Base-by-base conservation (phyloP, 2,329 filamentous ascomycete genomes). In the Sporothrix schenckii region DNA sequence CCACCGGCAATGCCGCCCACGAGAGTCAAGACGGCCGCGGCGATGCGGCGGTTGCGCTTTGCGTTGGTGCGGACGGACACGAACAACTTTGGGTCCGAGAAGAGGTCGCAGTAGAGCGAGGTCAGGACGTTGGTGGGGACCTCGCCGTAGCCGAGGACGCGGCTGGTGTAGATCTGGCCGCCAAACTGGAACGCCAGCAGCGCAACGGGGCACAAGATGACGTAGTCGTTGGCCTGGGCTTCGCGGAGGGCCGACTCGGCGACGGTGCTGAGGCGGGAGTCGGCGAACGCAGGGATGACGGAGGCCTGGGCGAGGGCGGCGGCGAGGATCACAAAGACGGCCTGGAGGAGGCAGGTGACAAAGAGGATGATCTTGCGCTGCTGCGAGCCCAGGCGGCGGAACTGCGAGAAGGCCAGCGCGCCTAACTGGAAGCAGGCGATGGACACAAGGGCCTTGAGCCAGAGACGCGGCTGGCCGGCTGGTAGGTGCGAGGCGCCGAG, bases 401-500 rank as follows among this genome's bases (percentile, higher is more conserved):
- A 89, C 71, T 86, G 83, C 71, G 86, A 87, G 78, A 94, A 94
- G 78, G 86, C 83, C 76, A 92, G 87, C 0, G 90, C 92, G 16
- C 92, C 92, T 30, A 90, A 73, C 78, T 89, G 91, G 80, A 94
- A 94, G 72, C 83, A 88, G 39, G 81, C 79, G 27, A 94, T 89
- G 0, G 91, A 92, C 10, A 86, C 85, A n/a, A 86, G 84, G 0
- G 91, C 91, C 74, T 92, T 92, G 76, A 91, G 85, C 89, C 89
- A 92, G 66, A 89, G 85, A 21, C 84, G 85, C 9, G 82, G 82
- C 68, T 83, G 80, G 49, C 76, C 75, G 0, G 87, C 85, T 10
- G 87, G 84, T n/a, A 93, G 81, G n/a, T 71, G 56, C 1, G 74
- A 70, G 1, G 74, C 74, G 2, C 92, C 92, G 2, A 94, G 85